Evolutionary conservation across 1,284 basidiomycete genomes (phyloP).

Genomic region (Apiotrichum sp.): DNA sequence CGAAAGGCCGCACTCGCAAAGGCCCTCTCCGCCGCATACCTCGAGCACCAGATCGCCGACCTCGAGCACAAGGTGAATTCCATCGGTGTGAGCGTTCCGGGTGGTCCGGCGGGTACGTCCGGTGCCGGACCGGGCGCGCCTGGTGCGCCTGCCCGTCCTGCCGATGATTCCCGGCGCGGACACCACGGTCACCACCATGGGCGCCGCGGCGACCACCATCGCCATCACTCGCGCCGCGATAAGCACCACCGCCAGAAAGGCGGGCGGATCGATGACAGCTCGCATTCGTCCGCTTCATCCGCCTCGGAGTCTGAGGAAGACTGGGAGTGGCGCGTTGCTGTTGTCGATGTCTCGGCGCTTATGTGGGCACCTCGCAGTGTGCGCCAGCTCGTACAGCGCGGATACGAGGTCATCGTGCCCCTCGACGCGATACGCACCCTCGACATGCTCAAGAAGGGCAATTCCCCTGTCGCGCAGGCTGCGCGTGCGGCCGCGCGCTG

Average conservation of each 20-base stretch:
- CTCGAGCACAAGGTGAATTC: slow-evolving; percentile 39
- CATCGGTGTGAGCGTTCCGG: slow-evolving; percentile 6
- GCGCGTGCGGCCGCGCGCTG: slow-evolving; percentile 51
- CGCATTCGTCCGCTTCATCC: neutral
- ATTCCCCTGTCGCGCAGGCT: slow-evolving; percentile 65
- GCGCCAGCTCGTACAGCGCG: slow-evolving; percentile 69
- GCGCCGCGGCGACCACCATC: neutral
- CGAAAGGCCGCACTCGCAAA: slow-evolving; percentile 41
- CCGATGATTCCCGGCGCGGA: neutral
- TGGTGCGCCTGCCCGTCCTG: no score
- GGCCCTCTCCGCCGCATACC: slow-evolving; percentile 44
- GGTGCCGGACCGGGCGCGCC: no score
- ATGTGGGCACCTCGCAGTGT: slow-evolving; percentile 74
- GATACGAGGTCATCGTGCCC: slow-evolving; percentile 65
- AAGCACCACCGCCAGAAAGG: neutral
- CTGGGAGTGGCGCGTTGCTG: slow-evolving; percentile 45
- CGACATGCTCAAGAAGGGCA: slow-evolving; percentile 89
- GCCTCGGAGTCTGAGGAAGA: slow-evolving; percentile 2
- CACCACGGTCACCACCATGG: neutral
- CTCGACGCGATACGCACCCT: slow-evolving; percentile 86
- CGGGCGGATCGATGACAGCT: slow-evolving; percentile 11
- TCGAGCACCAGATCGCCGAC: slow-evolving; percentile 45
- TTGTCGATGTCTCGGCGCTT: slow-evolving; percentile 80
- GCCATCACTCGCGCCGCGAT: neutral
- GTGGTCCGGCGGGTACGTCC: neutral